These are phyloP conservation scores for Aspergillus olivimuriae DNA, from an alignment of 495 filamentous ascomycete species.

Conservation along the genomic window DNA sequence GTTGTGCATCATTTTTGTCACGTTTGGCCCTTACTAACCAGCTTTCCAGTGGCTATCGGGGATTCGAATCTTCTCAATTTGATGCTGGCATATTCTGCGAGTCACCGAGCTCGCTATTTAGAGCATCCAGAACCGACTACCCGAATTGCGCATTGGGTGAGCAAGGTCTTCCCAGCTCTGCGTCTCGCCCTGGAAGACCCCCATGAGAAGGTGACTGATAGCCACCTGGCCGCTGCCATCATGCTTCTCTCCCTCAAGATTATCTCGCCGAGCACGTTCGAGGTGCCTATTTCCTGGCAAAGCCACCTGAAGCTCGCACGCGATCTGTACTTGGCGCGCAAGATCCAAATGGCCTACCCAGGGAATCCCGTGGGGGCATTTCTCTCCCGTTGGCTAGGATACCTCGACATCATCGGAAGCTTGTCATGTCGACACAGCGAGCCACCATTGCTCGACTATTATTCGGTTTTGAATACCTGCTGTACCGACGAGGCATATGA, in stretches of 20 bases:
- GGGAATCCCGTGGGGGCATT: conserved; percentile 69
- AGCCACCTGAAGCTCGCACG: conserved; percentile 71
- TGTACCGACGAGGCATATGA: conserved; percentile 35
- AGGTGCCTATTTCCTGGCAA: conserved; percentile 68
- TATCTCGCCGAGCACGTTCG: conserved; percentile 75
- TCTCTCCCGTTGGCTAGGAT: conserved; percentile 80
- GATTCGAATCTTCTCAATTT: conserved; percentile 68
- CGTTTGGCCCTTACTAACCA: not conserved
- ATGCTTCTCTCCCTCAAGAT: conserved; percentile 85
- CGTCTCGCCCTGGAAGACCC: conserved; percentile 54
- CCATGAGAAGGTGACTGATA: conserved; percentile 59
- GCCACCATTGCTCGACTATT: conserved; percentile 48
- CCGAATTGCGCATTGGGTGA: conserved; percentile 72
- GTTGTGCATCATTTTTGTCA: conserved; percentile 20
- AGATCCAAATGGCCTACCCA: conserved; percentile 42
- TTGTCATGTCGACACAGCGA: conserved; percentile 64
- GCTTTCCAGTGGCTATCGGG: conserved; percentile 52
- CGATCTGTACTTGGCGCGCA: conserved; percentile 65
- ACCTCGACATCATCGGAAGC: conserved; percentile 74
- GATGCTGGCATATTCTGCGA: conserved; percentile 75
- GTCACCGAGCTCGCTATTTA: conserved; percentile 72
- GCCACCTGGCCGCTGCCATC: conserved; percentile 75
- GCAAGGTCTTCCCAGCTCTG: conserved; percentile 70
- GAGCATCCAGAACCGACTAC: conserved; percentile 68
- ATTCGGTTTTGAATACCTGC: conserved; percentile 46